Evolutionary conservation across 495 filamentous ascomycete species (phyloP).

Genomic region (Penicillium alfredii): DNA sequence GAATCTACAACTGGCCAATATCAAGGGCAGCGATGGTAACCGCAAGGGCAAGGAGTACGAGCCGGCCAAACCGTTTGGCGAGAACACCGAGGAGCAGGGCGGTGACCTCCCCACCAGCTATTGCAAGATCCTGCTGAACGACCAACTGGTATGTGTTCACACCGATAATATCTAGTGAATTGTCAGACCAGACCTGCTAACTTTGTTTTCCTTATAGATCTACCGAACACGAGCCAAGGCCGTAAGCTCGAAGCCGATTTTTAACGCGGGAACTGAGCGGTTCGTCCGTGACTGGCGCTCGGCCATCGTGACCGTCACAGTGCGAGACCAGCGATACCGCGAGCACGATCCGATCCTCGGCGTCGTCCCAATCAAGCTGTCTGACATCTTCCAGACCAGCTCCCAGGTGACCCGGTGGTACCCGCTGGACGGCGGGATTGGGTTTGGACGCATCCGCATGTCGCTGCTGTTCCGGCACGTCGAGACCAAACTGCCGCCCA

Average conservation of each 20-base stretch:
- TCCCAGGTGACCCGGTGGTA: slow-evolving; percentile 73
- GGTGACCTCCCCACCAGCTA: slow-evolving; percentile 78
- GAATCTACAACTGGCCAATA: slow-evolving; percentile 79
- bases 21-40: slow-evolving; percentile 53
- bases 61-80: slow-evolving; percentile 81
- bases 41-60: slow-evolving; percentile 80
- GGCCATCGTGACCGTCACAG: slow-evolving; percentile 75
- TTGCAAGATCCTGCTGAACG: slow-evolving; percentile 85
- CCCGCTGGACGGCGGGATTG: slow-evolving; percentile 60
- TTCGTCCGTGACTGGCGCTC: slow-evolving; percentile 95
- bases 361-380: slow-evolving; percentile 79
- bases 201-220: slow-evolving; percentile 31
- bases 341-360: slow-evolving; percentile 94
- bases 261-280: slow-evolving; percentile 89
- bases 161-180: too few species aligned
- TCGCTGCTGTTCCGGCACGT: slow-evolving; percentile 81
- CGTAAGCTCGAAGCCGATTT: slow-evolving; percentile 88
- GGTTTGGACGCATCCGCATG: slow-evolving; percentile 86
- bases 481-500: slow-evolving; percentile 73
- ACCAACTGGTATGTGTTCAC: slow-evolving; percentile 57
- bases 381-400: slow-evolving; percentile 76
- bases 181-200: background rate
- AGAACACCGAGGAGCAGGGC: slow-evolving; percentile 72
- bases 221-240: slow-evolving; percentile 91
- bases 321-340: slow-evolving; percentile 79